Percentiles rank a stretch among this genome's conserved stretches.
Evolutionary conservation across 345 rosid genomes (phyloP).

Genomic region (Sisymbrium irio): DNA sequence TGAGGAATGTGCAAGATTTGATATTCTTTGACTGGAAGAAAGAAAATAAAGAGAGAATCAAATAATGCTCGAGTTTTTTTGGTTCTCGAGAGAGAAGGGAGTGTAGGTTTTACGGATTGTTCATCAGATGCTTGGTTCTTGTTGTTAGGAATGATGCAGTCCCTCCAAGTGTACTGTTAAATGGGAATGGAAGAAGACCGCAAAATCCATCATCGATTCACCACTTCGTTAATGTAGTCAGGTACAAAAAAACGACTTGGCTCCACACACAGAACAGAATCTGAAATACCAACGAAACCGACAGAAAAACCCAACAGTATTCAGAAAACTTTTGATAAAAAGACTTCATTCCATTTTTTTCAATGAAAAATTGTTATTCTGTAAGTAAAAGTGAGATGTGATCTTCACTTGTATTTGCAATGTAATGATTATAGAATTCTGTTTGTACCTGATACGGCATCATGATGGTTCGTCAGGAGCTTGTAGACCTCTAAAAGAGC

Average conservation of each 20-base stretch:
- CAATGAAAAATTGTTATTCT: background rate
- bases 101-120: conserved; percentile 62
- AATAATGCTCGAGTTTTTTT: background rate
- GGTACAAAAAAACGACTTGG: conserved; percentile 92
- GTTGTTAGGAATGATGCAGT: conserved; percentile 85
- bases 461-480: conserved; percentile 86
- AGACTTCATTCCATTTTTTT: background rate
- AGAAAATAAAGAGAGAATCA: conserved; percentile 2
- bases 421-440: background rate
- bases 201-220: conserved; percentile 97
- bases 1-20: conserved; percentile 70
- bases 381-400: background rate
- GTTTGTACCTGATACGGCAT: conserved; percentile 60
- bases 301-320: background rate
- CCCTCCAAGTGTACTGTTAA: conserved; percentile 81
- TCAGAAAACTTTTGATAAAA: background rate
- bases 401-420: background rate
- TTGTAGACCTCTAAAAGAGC: conserved; percentile 87
- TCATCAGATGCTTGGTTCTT: conserved; percentile 81
- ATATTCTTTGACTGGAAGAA: conserved; percentile 60
- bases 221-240: conserved; percentile 57
- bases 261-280: conserved; percentile 90
- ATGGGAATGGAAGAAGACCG: conserved; percentile 93
- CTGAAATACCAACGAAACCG: conserved; percentile 37
- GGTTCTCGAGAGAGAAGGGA: background rate